Evolutionary conservation across 805 yeast species (phyloP).

Genomic region (Yamadazyma scolyti): DNA sequence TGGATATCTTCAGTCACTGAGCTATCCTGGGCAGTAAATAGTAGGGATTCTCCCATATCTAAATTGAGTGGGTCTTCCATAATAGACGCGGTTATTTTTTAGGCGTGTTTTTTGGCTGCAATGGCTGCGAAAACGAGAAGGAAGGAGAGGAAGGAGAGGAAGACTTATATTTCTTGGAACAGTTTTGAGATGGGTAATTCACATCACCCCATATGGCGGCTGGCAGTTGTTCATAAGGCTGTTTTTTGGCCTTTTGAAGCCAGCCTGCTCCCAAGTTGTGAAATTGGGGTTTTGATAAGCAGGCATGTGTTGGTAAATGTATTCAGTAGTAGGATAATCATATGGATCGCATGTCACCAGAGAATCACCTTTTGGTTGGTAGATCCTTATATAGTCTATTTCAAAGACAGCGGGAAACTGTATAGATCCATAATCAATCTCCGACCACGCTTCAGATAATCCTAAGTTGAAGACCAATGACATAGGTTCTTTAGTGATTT

Average conservation of each 20-base stretch:
- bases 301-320: slow-evolving; percentile 26
- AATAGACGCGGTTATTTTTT: no score
- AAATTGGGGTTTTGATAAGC: slow-evolving; percentile 33
- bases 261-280: slow-evolving; percentile 37
- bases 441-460: slow-evolving; percentile 36
- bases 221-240: slow-evolving; percentile 46
- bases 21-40: no score
- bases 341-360: slow-evolving; percentile 36
- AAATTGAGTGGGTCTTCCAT: no score
- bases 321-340: slow-evolving; percentile 33
- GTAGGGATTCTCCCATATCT: no score
- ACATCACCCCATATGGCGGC: slow-evolving; percentile 6
- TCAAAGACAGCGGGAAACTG: slow-evolving; percentile 33
- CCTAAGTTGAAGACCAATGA: slow-evolving; percentile 36
- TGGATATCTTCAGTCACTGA: no score
- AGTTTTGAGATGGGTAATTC: no score
- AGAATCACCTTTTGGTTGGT: slow-evolving; percentile 30
- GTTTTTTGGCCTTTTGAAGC: slow-evolving; percentile 59
- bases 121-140: no score
- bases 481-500: slow-evolving; percentile 37
- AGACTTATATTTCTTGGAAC: no score
- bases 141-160: no score
- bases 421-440: slow-evolving; percentile 32
- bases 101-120: no score
- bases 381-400: slow-evolving; percentile 38